Evolutionary conservation across 805 yeast species (phyloP).

Genomic region (Candida caryicola): DNA sequence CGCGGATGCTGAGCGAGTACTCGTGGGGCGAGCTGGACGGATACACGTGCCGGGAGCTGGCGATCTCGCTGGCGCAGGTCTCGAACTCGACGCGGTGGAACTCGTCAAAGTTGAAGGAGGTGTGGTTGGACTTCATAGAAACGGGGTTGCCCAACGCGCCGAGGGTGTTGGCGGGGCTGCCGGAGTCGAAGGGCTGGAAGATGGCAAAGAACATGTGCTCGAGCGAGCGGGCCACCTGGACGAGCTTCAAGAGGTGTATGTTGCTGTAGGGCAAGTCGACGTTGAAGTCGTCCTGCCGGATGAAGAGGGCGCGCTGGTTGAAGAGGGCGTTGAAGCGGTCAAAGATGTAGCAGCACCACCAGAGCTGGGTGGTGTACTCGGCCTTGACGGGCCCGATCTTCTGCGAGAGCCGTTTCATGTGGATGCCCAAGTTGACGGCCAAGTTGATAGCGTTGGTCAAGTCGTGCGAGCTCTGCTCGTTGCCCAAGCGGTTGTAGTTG

Average conservation of each 20-base stretch:
- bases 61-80: slow-evolving; percentile 20
- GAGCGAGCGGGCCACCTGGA: slow-evolving; percentile 24
- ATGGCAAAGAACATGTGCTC: slow-evolving; percentile 24
- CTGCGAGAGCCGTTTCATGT: slow-evolving; percentile 19
- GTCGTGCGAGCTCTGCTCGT: slow-evolving; percentile 31
- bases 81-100: slow-evolving; percentile 26
- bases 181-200: slow-evolving; percentile 20
- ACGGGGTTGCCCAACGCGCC: no score
- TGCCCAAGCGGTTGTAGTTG: slow-evolving; percentile 24
- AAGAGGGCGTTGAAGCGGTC: slow-evolving; percentile 32
- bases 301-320: slow-evolving; percentile 25
- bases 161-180: not conserved
- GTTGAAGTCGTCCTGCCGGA: slow-evolving; percentile 32
- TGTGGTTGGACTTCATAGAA: slow-evolving; percentile 10
- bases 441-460: slow-evolving; percentile 27
- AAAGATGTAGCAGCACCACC: slow-evolving; percentile 34
- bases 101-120: slow-evolving; percentile 23
- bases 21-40: slow-evolving; percentile 1
- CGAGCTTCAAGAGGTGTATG: slow-evolving; percentile 22
- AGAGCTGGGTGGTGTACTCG: slow-evolving; percentile 23
- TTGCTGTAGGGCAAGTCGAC: slow-evolving; percentile 28
- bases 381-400: slow-evolving; percentile 9
- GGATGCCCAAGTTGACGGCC: slow-evolving; percentile 24
- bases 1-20: slow-evolving; percentile 2
- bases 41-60: slow-evolving; percentile 2